phyloP scores from a whole-genome alignment of 345 rosid genomes.

The Moringa oleifera region DNA sequence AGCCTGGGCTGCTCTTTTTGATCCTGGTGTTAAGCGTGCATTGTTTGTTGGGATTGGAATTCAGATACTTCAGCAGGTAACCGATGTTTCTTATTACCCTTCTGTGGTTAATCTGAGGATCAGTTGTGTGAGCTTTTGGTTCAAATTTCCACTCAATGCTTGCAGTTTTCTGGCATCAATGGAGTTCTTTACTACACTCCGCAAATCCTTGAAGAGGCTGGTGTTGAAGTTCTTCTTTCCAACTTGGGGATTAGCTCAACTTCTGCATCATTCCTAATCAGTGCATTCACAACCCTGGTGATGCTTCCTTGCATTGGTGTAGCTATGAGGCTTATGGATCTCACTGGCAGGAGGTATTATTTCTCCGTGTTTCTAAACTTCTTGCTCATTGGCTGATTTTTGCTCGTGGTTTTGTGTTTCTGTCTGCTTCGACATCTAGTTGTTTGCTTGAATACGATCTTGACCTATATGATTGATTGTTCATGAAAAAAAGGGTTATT shows the following conservation, averaged over 20 bases:
- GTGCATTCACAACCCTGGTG: conserved; percentile 74
- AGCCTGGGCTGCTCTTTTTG: conserved; percentile 72
- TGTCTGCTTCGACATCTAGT: no score
- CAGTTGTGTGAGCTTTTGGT: not conserved
- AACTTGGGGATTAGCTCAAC: conserved; percentile 61
- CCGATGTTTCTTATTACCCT: not conserved
- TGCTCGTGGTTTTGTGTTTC: not conserved
- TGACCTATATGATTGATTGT: not conserved
- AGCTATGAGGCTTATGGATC: conserved; percentile 94
- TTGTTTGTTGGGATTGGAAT: conserved; percentile 83
- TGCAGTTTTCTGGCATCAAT: conserved; percentile 90
- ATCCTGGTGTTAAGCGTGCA: conserved; percentile 89
- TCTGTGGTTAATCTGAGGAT: no score
- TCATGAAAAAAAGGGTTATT: not conserved
- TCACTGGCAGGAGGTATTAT: conserved; percentile 81
- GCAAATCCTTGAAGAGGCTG: conserved; percentile 92
- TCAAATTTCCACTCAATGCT: not conserved
- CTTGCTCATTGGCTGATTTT: not conserved
- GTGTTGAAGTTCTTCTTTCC: conserved; percentile 80
- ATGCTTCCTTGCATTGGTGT: conserved; percentile 93
- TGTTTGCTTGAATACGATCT: no score
- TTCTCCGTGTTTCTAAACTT: not conserved
- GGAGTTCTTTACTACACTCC: conserved; percentile 98
- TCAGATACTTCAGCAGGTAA: conserved; percentile 93
- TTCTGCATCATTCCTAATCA: conserved; percentile 92